These are phyloP conservation scores for Heritiera fomes DNA, from an alignment of 345 rosid genomes.

Conservation along the genomic window DNA sequence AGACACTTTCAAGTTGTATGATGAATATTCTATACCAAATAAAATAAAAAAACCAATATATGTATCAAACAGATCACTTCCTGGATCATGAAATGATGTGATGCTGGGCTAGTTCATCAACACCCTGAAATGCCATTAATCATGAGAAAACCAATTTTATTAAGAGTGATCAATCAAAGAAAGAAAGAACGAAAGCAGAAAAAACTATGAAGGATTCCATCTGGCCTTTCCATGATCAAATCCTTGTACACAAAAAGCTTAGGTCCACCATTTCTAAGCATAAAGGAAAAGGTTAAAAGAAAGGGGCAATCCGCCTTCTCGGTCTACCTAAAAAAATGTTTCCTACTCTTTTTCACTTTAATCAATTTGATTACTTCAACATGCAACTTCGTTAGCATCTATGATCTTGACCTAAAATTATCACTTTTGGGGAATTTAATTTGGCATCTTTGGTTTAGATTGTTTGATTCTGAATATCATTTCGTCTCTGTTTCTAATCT, in stretches of 20 bases:
- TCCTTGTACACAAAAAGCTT: background rate
- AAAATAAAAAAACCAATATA: background rate
- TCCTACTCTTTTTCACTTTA: conserved; percentile 4
- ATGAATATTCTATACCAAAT: background rate
- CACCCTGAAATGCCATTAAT: background rate
- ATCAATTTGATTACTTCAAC: background rate
- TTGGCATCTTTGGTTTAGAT: background rate
- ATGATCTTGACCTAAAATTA: background rate
- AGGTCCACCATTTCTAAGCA: background rate
- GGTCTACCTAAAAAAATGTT: conserved; percentile 6
- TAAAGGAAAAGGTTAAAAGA: too few species aligned
- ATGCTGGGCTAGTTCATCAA: background rate
- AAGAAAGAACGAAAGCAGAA: background rate
- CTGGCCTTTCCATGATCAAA: conserved; percentile 2
- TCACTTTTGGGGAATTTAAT: background rate
- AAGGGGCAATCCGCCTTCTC: background rate
- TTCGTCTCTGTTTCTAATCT: background rate
- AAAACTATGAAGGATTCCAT: background rate
- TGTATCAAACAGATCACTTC: background rate
- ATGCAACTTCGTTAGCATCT: background rate
- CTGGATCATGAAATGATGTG: background rate
- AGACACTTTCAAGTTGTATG: background rate
- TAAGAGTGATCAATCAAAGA: background rate
- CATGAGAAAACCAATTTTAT: background rate
- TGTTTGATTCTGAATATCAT: background rate